Evolutionary conservation across 371 early-diverging fungal genomes (phyloP), one percentile per base, ranked within the genome.

Genomic region (Choanephora cucurbitarum): DNA sequence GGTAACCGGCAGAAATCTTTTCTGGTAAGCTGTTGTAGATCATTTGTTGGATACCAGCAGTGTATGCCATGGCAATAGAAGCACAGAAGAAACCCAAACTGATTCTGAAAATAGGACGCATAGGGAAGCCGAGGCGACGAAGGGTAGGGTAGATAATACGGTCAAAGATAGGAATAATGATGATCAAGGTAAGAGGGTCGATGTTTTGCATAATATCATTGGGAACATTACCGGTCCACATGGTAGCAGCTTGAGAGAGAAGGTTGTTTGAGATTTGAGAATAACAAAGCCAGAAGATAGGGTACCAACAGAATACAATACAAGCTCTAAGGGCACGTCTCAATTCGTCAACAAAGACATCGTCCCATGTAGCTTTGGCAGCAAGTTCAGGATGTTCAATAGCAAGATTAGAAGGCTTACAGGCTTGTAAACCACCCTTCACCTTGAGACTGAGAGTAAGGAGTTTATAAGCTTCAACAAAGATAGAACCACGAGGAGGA

Each of bases 281-380:
- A 70, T 90, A 90, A 59, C 85, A 79, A 21, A 87, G 81, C 92
- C 92, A 92, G 79, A 84, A 92, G 49, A 92, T 63, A 17, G 90
- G 89, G 60, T 72, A 89, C 75, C 84, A 84, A 48, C 78, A 60
- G 66, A 92, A 89, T 17, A 90, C 84, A 57, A 81, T 75, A 76
- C 87, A 89, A 37, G 91, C 87, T 24, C 75, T 72, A 42, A 89
- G 67, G 6, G 86, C 73, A 44, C 75, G 72, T 60, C 75, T 76
- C 60, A 91, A 71, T 67, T 89, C 90, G 22, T 84, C 77, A n/a
- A 91, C 86, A 62, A 89, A 91, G 50, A 75, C 68, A 70, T 88
- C 85, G 52, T 86, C 82, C 91, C 91, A 91, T 28, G 72, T 73
- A 23, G 62, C 69, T 1, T 56, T 62, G 37, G 64, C 47, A 22